Evolutionary conservation across 768 basidiomycete species (phyloP).

Genomic region (Russula sp.): DNA sequence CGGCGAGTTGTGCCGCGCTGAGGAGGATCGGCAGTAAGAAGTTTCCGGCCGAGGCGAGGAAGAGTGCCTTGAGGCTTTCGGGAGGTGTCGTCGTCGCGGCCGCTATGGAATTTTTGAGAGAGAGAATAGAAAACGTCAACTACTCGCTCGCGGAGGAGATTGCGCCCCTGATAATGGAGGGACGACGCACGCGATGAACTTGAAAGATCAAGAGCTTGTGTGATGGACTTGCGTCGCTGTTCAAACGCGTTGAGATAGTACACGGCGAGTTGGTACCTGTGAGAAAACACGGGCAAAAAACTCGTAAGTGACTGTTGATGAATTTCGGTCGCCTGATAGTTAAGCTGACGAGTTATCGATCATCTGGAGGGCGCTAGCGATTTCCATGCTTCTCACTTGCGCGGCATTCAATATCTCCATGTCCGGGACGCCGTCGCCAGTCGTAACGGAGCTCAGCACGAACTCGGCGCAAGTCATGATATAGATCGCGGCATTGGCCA

Average conservation of each 20-base stretch:
- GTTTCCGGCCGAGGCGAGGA: conserved; percentile 9
- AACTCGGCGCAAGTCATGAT: conserved; percentile 13
- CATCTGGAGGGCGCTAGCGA: conserved; percentile 9
- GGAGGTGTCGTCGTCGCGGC: conserved; percentile 8
- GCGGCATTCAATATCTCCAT: conserved; percentile 10
- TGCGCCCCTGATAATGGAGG: too few species aligned
- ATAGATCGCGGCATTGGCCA: conserved; percentile 13
- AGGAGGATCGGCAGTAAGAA: conserved; percentile 17
- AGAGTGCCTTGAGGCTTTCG: neutral
- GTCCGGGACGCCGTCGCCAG: conserved; percentile 10
- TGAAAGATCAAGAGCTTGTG: neutral
- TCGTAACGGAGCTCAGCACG: conserved; percentile 7
- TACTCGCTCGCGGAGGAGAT: neutral
- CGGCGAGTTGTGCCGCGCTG: conserved; percentile 11
- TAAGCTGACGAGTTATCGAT: conserved; percentile 15
- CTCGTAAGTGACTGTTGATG: neutral
- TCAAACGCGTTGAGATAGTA: conserved; percentile 15
- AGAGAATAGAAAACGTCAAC: neutral
- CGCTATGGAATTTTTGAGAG: neutral
- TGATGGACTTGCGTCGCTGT: conserved; percentile 1
- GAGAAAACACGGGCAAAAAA: too few species aligned
- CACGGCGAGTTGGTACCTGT: conserved; percentile 15
- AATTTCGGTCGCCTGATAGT: neutral
- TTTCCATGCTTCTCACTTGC: conserved; percentile 15
- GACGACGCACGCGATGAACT: conserved; percentile 10